Evolutionary conservation across 78 protist genomes (phyloP).

Genomic region (Dictyostelium firmibasis): DNA sequence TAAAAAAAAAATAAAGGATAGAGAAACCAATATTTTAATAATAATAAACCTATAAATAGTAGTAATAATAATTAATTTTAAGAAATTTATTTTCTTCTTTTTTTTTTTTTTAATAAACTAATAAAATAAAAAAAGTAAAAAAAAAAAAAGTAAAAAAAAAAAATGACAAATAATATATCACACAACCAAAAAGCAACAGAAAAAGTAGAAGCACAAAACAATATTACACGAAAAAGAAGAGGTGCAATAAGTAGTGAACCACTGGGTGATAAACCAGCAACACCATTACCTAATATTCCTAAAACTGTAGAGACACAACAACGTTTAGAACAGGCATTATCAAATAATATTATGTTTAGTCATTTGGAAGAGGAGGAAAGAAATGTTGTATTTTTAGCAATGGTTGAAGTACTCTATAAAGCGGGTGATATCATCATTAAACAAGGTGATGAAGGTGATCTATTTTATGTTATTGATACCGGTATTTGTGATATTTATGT

Average conservation of each 20-base stretch:
- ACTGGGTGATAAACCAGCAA: slow-evolving; percentile 4
- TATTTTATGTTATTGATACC: slow-evolving; percentile 87
- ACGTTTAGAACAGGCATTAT: slow-evolving; percentile 45
- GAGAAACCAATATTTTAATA: too few relatives aligned
- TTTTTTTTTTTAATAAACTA: too few relatives aligned
- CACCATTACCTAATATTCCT: slow-evolving; percentile 21
- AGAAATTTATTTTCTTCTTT: too few relatives aligned
- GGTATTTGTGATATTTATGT: slow-evolving; percentile 86
- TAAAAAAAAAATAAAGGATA: neutral
- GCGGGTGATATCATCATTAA: slow-evolving; percentile 80
- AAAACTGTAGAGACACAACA: slow-evolving; percentile 61
- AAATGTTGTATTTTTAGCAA: slow-evolving; percentile 83
- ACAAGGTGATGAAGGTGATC: slow-evolving; percentile 95
- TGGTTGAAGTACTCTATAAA: slow-evolving; percentile 65
- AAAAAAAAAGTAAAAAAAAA: neutral
- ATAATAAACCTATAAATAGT: too few relatives aligned
- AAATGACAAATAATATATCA: slow-evolving; percentile 37
- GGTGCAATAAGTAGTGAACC: slow-evolving; percentile 75
- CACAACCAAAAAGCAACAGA: slow-evolving; percentile 63
- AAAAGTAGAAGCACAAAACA: slow-evolving; percentile 26
- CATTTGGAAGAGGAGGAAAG: slow-evolving; percentile 80
- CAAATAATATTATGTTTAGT: slow-evolving; percentile 73
- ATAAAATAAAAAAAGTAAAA: neutral
- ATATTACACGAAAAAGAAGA: slow-evolving; percentile 51
- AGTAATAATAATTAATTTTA: neutral